These are phyloP conservation scores for Zoysia pacifica DNA, from an alignment of 176 grass and related monocot genomes.

Conservation along the genomic window DNA sequence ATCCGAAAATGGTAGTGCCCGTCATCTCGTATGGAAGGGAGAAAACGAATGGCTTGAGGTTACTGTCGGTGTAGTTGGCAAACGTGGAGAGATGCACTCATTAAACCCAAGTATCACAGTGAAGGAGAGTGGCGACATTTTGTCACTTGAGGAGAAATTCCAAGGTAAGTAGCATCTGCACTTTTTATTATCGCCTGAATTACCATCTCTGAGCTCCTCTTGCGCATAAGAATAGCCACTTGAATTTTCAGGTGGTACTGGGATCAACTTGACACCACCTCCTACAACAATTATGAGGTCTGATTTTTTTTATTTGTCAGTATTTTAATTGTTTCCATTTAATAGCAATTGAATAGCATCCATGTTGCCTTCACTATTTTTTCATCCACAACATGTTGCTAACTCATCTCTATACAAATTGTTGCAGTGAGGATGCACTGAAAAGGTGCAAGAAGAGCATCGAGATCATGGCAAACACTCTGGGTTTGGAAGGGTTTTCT, in stretches of 20 bases:
- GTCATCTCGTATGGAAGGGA: constrained; percentile 68
- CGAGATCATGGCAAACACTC: constrained; percentile 62
- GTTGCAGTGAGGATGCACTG: constrained; percentile 62
- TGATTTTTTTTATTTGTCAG: not conserved
- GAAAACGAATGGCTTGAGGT: constrained; percentile 83
- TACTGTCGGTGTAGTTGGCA: constrained; percentile 84
- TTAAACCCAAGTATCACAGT: constrained; percentile 92
- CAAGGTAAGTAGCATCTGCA: constrained; percentile 53
- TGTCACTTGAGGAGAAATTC: constrained; percentile 98
- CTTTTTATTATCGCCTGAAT: not conserved
- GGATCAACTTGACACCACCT: constrained; percentile 96
- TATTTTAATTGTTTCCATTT: not conserved
- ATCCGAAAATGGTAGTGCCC: constrained; percentile 45
- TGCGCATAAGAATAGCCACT: constrained; percentile 8
- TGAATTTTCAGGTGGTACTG: constrained; percentile 77
- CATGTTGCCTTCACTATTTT: not conserved
- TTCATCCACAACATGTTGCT: not conserved
- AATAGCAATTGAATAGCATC: not conserved
- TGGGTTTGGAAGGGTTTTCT: constrained; percentile 85
- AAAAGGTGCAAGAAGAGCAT: constrained; percentile 67
- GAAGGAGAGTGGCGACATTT: constrained; percentile 91
- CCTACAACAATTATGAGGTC: constrained; percentile 82
- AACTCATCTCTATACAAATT: not conserved
- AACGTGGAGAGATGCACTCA: constrained; percentile 73
- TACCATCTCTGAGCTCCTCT: not conserved